phyloP scores from a whole-genome alignment of 106 monocot genomes.

The Xerophyta viscosa region DNA sequence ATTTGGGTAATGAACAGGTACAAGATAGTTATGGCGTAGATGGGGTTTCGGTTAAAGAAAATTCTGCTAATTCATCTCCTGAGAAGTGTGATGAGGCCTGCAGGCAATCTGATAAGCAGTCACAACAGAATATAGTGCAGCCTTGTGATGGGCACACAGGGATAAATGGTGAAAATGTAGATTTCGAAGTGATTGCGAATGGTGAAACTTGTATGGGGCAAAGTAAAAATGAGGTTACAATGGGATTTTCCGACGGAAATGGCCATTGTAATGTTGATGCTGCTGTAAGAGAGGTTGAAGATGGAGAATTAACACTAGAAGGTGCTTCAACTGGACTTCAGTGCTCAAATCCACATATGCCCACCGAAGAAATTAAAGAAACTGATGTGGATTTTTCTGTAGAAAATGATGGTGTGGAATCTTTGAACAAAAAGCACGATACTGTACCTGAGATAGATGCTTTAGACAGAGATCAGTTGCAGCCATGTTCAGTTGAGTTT shows the following conservation, averaged over 20 bases:
- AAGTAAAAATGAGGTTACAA: too few relatives aligned
- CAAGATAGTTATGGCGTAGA: neutral
- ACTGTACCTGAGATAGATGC: constrained; percentile 2
- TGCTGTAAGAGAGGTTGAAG: constrained; percentile 11
- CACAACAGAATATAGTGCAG: neutral
- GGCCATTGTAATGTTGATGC: constrained; percentile 13
- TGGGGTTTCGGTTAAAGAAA: neutral
- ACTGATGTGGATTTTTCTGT: too few relatives aligned
- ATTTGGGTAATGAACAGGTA: too few relatives aligned
- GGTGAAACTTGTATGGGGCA: too few relatives aligned
- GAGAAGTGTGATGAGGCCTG: neutral
- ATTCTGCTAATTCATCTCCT: neutral
- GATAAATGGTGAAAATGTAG: constrained; percentile 12
- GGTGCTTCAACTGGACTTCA: constrained; percentile 5
- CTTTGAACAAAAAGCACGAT: constrained; percentile 5
- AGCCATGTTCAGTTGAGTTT: constrained; percentile 2
- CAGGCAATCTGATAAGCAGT: constrained; percentile 10
- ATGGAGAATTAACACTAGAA: constrained; percentile 9
- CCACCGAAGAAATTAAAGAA: constrained; percentile 1
- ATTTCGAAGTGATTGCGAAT: neutral
- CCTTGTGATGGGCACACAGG: constrained; percentile 2
- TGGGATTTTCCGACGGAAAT: too few relatives aligned
- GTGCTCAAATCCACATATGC: constrained; percentile 8
- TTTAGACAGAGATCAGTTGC: constrained; percentile 4
- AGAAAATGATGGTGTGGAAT: too few relatives aligned